Conservation (phyloP, 495 filamentous ascomycete species). For the Xeromyces bisporus region DNA sequence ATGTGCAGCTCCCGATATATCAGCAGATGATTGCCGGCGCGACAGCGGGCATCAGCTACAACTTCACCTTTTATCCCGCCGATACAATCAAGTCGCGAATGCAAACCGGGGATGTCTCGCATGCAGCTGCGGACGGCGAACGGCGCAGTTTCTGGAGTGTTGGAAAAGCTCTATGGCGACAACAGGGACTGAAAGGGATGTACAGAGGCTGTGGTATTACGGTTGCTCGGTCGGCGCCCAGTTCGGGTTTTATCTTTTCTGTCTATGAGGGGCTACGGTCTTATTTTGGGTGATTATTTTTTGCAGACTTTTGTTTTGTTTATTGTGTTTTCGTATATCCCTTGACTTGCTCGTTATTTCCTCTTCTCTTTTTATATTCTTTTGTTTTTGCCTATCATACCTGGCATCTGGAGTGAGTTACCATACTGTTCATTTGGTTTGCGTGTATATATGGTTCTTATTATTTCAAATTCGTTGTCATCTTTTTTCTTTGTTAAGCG, state of each 20-base stretch:
- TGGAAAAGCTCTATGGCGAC: conserved; percentile 52
- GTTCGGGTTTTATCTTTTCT: conserved; percentile 93
- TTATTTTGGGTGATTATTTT: conserved; percentile 40
- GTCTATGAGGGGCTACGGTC: conserved; percentile 72
- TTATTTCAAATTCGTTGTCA: no score
- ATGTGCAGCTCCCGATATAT: conserved; percentile 30
- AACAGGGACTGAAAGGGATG: conserved; percentile 66
- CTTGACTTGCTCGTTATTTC: background rate
- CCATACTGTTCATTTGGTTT: no score
- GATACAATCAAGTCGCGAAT: conserved; percentile 94
- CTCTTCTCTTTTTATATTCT: no score
- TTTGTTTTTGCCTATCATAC: no score
- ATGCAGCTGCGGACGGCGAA: conserved; percentile 10
- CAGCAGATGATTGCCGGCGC: conserved; percentile 82
- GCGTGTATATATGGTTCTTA: no score
- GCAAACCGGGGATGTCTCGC: conserved; percentile 64
- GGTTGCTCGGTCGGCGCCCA: conserved; percentile 68
- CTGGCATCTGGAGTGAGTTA: no score
- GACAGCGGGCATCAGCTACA: conserved; percentile 82
- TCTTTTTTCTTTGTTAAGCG: no score
- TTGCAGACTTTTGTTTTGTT: no score
- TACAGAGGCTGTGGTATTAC: conserved; percentile 96
- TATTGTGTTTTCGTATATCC: background rate
- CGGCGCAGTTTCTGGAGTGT: conserved; percentile 53
- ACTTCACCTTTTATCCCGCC: conserved; percentile 91